Evolutionary conservation across 106 monocot genomes (phyloP).

Genomic region (Ottelia alismoides): DNA sequence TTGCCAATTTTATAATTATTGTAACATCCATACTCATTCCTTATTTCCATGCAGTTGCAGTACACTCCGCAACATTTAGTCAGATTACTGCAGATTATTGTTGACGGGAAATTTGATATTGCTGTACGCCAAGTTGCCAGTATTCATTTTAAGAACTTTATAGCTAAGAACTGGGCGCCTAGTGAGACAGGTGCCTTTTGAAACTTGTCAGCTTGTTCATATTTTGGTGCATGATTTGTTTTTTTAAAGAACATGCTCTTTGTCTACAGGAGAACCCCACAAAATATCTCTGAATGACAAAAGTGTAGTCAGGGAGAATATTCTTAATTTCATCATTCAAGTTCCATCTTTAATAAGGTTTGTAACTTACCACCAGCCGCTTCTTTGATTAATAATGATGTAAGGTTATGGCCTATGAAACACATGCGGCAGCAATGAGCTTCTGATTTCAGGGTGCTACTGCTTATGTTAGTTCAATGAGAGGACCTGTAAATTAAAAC

Average conservation of each 20-base stretch:
- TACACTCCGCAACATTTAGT: constrained; percentile 79
- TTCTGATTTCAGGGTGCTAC: too few relatives aligned
- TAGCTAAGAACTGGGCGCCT: constrained; percentile 88
- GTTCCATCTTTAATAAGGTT: constrained; percentile 85
- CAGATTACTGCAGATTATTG: constrained; percentile 78
- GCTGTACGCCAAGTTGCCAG: constrained; percentile 89
- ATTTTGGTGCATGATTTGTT: neutral
- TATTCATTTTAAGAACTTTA: constrained; percentile 96
- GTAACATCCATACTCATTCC: too few relatives aligned
- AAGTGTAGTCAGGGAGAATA: constrained; percentile 57
- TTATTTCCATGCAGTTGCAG: constrained; percentile 85
- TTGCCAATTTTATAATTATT: too few relatives aligned
- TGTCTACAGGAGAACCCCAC: constrained; percentile 33
- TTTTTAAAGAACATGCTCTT: constrained; percentile 1
- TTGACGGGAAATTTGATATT: constrained; percentile 53
- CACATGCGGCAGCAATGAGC: too few relatives aligned
- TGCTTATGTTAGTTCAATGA: too few relatives aligned
- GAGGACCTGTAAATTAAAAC: too few relatives aligned
- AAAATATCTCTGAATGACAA: constrained; percentile 68
- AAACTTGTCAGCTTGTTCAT: neutral
- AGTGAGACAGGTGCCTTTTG: constrained; percentile 36
- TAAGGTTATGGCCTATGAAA: too few relatives aligned
- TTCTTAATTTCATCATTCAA: constrained; percentile 65
- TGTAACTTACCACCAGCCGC: neutral
- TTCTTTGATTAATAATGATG: too few relatives aligned